Evolutionary conservation across 768 basidiomycete species (phyloP), one percentile per base, ranked within the genome.

Genomic region (Trametes villosa): DNA sequence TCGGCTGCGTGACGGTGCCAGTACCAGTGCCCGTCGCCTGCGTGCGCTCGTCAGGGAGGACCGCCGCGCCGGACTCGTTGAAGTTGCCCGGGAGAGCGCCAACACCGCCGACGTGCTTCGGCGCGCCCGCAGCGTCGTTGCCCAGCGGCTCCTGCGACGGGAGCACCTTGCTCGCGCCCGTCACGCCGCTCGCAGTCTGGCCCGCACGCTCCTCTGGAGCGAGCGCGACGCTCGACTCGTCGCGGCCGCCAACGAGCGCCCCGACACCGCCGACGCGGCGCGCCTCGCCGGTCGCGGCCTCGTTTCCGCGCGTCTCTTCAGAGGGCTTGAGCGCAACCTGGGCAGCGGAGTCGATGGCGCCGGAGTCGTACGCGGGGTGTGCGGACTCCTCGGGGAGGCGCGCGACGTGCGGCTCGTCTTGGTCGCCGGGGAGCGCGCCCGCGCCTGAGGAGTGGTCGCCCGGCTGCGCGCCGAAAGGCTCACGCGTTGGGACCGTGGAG

Each of bases 201-300:
- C 31, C 45, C 12, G 55, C 48, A 13, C 60, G 57, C 54, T 83
- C 82, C 11, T 82, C 79, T 1, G 83, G 84, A 0, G 81, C 67
- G 40, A 76, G 71, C 6, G 80, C 83, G 12, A 84, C 81, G 6
- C 76, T 77, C 17, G 74, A 73, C 62, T 85, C 83, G 17, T 74
- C 75, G 7, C 70, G 65, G 36, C 71, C 72, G 17, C 82, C 83
- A 0, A 82, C 80, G 12, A 84, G 74, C 0, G 80, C 74, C 9
- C 82, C 82, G 1, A 80, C 77, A 9, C 83, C 83, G 7, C 68
- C 73, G 0, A 63, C 64, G 41, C 51, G 40, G 8, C 58, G 72
- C 38, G 76, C 75, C 0, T 51, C 62, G 0, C 79, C 74, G 12
- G 63, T 67, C 24, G 73, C 67, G 0, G 74, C 77, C 27, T 68